Evolutionary conservation across 305 asterid species (phyloP).

Genomic region (Fraxinus albicans): DNA sequence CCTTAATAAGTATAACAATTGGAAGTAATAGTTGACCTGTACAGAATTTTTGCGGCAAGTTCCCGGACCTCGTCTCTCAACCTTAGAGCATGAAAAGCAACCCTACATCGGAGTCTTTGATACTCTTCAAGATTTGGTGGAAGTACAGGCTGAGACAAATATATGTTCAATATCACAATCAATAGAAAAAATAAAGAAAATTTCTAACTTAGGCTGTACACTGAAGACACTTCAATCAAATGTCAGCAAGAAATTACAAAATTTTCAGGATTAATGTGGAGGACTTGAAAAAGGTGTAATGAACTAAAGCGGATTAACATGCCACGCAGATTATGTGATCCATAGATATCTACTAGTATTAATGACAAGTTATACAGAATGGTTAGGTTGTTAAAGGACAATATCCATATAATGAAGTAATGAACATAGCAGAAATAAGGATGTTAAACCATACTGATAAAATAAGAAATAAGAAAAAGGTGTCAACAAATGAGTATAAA

Average conservation of each 20-base stretch:
- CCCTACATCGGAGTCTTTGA: constrained; percentile 91
- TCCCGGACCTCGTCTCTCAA: constrained; percentile 88
- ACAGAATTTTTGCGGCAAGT: constrained; percentile 77
- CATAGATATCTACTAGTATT: background rate
- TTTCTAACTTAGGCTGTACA: background rate
- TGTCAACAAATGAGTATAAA: background rate
- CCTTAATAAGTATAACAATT: constrained; percentile 2
- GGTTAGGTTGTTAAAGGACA: background rate
- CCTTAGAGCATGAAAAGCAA: constrained; percentile 80
- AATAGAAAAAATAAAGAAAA: background rate
- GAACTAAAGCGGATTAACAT: background rate
- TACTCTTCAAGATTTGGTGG: constrained; percentile 80
- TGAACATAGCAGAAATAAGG: background rate
- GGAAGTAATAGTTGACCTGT: constrained; percentile 40
- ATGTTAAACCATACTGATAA: background rate
- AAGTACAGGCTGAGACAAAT: constrained; percentile 57
- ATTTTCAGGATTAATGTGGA: background rate
- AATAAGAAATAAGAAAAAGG: background rate
- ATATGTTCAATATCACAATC: background rate
- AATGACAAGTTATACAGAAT: background rate
- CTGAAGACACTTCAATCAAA: background rate
- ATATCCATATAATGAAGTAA: background rate
- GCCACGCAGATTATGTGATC: background rate
- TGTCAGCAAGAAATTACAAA: background rate
- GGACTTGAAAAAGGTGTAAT: background rate